Evolutionary conservation across 2,329 filamentous ascomycete species (phyloP), one percentile per base, ranked within the genome.

Genomic region (Chrysoporthe austroafricana): DNA sequence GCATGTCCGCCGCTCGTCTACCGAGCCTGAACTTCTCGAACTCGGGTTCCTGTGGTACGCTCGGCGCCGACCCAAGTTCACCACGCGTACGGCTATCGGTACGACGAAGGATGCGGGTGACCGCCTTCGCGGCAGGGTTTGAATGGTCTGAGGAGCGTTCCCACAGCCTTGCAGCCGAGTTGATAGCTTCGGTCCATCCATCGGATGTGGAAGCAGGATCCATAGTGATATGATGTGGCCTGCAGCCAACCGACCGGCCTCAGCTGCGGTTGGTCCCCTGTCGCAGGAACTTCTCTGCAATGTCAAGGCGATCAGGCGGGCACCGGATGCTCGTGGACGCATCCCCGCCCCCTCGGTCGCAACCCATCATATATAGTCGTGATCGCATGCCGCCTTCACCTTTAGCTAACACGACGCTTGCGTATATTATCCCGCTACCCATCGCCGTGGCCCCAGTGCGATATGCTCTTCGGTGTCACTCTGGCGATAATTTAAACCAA

Each of bases 131-230:
- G 26, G 50, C 50, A 54, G 34, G 59, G 26, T 9, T 13, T 3
- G 21, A 16, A 32, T 46, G 42, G 59, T 18, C 59, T 61, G 43
- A 44, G 42, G 42, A 61, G 16, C 14, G 34, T 61, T 61, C 59
- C 59, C 59, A 48, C 59, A 42, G 26, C 42, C 26, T 61, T 21
- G 43, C 26, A 61, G 39, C 58, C 58, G 58, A 61, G 42, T n/a
- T 34, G 21, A 61, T 46, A 46, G 58, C 21, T 14, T 61, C 58
- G 58, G 42, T 18, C 32, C 58, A 44, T 46, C 39, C 58, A 44
- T 44, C 58, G 39, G 46, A 44, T 61, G n/a, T 61, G 58, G 57
- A 59, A 59, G 57, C 34, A 26, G 36, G 39, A 13, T 14, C 48
- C 48, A 52, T 52, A 13, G 44, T 16, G 13, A 48, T 16, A 48